A percentile compares a stretch with the other conserved stretches of the same genome.
Conservation (phyloP, 345 rosid genomes). For the Theobroma cacao region DNA sequence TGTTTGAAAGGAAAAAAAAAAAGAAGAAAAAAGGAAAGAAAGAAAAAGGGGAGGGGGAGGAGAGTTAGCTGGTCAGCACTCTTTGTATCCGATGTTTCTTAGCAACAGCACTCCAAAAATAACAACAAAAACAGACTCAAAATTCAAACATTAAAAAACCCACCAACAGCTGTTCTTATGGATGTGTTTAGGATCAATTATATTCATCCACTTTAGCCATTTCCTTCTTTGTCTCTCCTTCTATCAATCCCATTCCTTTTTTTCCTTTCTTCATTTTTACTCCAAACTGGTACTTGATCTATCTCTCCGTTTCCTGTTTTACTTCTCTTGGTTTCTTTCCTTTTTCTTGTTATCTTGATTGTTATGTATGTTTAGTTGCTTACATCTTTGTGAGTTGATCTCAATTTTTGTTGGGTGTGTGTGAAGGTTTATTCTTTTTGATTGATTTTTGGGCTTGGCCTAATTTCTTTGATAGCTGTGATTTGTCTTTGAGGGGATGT, state of each 20-base stretch:
- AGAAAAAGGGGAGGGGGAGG: not conserved
- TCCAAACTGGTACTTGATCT: conserved; percentile 19
- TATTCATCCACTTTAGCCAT: conserved; percentile 9
- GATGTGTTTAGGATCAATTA: conserved; percentile 1
- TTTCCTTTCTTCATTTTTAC: not conserved
- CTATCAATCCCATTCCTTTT: not conserved
- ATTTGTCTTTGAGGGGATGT: not conserved
- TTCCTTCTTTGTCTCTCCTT: not conserved
- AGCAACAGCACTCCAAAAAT: conserved; percentile 23
- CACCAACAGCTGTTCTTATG: not conserved
- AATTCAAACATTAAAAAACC: conserved; percentile 9
- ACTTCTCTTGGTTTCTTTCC: not conserved
- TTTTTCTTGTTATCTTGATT: not conserved
- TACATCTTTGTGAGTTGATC: not conserved
- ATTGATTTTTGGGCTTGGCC: not conserved
- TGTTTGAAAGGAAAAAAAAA: not conserved
- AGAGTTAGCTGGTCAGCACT: conserved; percentile 34
- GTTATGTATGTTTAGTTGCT: not conserved
- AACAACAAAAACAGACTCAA: not conserved
- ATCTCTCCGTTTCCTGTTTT: not conserved
- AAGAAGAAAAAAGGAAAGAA: not conserved
- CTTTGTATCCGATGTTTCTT: conserved; percentile 24
- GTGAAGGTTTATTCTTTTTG: not conserved
- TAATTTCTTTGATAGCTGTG: not conserved
- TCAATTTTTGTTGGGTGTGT: not conserved